Percentiles rank a stretch among this genome's conserved stretches.
Conservation (phyloP, 2,329 filamentous ascomycete species). For the Diaporthe sp. region DNA sequence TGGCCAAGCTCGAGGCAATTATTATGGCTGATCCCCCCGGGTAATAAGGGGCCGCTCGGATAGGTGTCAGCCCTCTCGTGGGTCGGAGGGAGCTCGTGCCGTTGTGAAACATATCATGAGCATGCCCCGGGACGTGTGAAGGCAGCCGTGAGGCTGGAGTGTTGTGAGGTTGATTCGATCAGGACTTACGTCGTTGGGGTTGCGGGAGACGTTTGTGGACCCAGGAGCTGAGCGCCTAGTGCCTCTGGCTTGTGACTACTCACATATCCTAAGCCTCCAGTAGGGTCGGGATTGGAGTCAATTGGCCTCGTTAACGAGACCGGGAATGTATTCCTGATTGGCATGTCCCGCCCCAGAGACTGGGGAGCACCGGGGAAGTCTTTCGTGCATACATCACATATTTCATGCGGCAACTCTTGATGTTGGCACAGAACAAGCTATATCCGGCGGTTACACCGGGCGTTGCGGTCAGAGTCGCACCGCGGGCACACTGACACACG, state of each 20-base stretch:
- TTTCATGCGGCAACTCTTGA: constrained; percentile 15
- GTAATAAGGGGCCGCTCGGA: background rate
- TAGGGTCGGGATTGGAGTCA: constrained; percentile 14
- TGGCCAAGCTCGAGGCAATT: background rate
- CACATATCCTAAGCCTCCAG: background rate
- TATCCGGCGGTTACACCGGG: constrained; percentile 25
- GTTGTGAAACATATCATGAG: constrained; percentile 6
- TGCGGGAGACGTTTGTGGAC: constrained; percentile 2
- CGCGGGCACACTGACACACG: background rate
- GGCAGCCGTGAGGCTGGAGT: constrained; percentile 17
- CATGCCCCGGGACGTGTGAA: background rate
- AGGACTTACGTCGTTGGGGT: constrained; percentile 11
- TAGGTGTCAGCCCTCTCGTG: constrained; percentile 9
- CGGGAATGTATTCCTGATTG: constrained; percentile 32
- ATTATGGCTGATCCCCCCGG: background rate
- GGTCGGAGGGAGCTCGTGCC: background rate
- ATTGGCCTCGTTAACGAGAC: constrained; percentile 21
- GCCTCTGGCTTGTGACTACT: constrained; percentile 23
- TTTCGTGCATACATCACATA: constrained; percentile 25
- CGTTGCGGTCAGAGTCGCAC: constrained; percentile 20
- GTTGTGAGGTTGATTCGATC: constrained; percentile 17
- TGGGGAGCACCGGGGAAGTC: constrained; percentile 20
- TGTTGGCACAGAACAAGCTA: background rate
- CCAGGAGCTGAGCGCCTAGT: constrained; percentile 26
- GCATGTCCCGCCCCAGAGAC: constrained; percentile 16